Conservation (phyloP, 179 eudicot genomes). For the Silene vulgaris region DNA sequence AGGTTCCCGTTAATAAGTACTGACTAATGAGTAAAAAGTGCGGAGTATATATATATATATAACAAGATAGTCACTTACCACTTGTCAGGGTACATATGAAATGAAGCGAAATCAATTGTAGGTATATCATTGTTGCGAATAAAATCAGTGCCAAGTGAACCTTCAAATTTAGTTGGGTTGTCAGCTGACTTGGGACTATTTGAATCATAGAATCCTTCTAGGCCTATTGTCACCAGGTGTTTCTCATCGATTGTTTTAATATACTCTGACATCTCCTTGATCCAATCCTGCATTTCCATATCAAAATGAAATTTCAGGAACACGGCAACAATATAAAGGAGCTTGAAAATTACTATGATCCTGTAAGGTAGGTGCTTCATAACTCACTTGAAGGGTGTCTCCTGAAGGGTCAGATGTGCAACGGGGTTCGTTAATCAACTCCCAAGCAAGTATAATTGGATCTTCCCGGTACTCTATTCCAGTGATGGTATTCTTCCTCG, state of each 20-base stretch:
- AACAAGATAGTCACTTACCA: constrained; percentile 45
- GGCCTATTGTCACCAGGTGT: constrained; percentile 84
- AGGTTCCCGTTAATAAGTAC: no score
- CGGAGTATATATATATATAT: no score
- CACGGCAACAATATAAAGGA: neutral
- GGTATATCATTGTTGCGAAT: constrained; percentile 65
- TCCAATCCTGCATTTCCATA: constrained; percentile 69
- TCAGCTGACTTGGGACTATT: constrained; percentile 47
- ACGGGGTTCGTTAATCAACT: constrained; percentile 89
- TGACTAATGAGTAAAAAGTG: no score
- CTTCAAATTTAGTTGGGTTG: constrained; percentile 79
- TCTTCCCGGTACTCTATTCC: constrained; percentile 88
- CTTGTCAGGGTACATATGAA: constrained; percentile 92
- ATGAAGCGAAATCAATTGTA: constrained; percentile 82
- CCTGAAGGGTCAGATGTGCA: constrained; percentile 84
- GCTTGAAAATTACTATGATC: neutral
- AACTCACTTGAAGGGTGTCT: constrained; percentile 74
- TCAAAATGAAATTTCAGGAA: neutral
- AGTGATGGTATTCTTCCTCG: constrained; percentile 78
- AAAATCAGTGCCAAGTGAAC: constrained; percentile 73
- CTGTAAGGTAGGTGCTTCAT: neutral
- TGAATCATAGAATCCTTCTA: constrained; percentile 89
- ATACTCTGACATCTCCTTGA: constrained; percentile 83
- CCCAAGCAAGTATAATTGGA: constrained; percentile 90
- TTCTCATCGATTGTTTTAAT: constrained; percentile 72